Evolutionary conservation across 2,329 filamentous ascomycete genomes (phyloP), one percentile per base, ranked within the genome.

Genomic region (Ceratocystis cacaofunesta): DNA sequence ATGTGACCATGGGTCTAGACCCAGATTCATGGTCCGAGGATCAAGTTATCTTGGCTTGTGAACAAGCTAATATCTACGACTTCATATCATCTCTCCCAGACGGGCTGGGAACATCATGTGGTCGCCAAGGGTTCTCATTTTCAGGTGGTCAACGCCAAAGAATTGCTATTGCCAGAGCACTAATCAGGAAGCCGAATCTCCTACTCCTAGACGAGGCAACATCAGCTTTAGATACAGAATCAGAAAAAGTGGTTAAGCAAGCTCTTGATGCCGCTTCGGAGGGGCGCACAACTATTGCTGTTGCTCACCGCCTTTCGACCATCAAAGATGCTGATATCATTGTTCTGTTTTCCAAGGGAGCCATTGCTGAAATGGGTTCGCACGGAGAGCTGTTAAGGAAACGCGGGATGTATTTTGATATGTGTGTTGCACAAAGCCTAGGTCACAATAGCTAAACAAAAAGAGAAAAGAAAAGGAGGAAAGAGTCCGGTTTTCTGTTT

Each of bases 161-260:
- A 25, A 81, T 89, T 43, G 86, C 87, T 7, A 90, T 91, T 68
- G 88, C 87, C 0, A 79, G 88, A 6, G 85, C 85, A 10, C 84
- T 90, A 32, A 79, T 90, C 64, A 83, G 85, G 58, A 77, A 84
- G 62, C 87, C 87, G 0, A 76, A 78, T 0, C 82, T 91, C 1
- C 75, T 91, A 2, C 80, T 91, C 5, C 76, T 91, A 0, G 88
- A 91, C 70, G 88, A 91, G 74, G 88, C 88, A 1, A 91, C 88
- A 0, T 77, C 75, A 22, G 77, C 77, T 0, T 76, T 90, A 0
- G 86, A 89, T 69, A 84, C 84, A 0, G 81, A 86, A 70, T 84
- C 81, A 0, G 87, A 89, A 71, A 81, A 80, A 68, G 75, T 85
- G 0, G 84, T 89, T 8, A 85, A 89, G 71, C 76, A 75, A 2